Conservation (phyloP, 805 yeast genomes). For the Nakazawaea siamensis region DNA sequence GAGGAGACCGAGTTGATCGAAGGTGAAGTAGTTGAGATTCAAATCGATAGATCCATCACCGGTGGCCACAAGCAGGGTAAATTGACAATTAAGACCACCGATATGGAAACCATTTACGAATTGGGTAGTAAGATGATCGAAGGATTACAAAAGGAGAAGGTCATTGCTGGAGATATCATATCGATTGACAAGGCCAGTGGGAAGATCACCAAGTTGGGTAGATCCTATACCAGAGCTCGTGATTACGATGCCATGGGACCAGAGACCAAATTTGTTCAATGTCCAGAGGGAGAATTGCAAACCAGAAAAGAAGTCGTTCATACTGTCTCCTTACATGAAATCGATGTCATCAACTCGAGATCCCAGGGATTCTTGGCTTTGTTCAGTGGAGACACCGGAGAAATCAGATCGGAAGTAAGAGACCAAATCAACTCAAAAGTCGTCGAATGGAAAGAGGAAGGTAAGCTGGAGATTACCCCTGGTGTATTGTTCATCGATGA, state of each 20-base stretch:
- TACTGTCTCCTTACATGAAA: constrained; percentile 95
- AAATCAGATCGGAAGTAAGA: constrained; percentile 90
- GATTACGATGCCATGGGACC: constrained; percentile 99
- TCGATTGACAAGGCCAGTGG: constrained; percentile 95
- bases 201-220: constrained; percentile 86
- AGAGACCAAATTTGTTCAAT: constrained; percentile 93
- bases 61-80: constrained; percentile 99
- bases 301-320: constrained; percentile 93
- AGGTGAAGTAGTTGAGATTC: constrained; percentile 98
- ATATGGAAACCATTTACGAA: constrained; percentile 98
- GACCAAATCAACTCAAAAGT: constrained; percentile 95
- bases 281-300: constrained; percentile 98
- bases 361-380: constrained; percentile 96
- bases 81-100: constrained; percentile 93
- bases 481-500: constrained; percentile 98
- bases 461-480: constrained; percentile 95
- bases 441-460: constrained; percentile 98
- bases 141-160: constrained; percentile 88
- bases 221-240: constrained; percentile 92
- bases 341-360: constrained; percentile 94
- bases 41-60: constrained; percentile 84
- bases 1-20: constrained; percentile 97
- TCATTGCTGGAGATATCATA: constrained; percentile 94
- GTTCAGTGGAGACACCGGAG: constrained; percentile 96
- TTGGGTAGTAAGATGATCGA: constrained; percentile 92